phyloP scores from a whole-genome alignment of 495 filamentous ascomycete genomes.

The Aspergillus heteromorphus region DNA sequence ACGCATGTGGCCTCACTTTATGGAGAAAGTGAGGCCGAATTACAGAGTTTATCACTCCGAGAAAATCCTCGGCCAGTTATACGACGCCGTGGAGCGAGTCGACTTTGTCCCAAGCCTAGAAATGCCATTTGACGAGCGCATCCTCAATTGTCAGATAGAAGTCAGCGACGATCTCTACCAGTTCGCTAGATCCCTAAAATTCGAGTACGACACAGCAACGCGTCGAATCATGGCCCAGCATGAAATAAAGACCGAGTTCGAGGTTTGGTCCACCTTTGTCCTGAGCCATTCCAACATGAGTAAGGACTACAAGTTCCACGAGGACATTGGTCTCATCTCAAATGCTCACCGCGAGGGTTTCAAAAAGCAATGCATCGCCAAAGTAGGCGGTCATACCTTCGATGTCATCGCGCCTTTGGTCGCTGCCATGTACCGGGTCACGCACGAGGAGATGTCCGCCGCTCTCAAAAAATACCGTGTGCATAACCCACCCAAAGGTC shows the following conservation, averaged over 20 bases:
- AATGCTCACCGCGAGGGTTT: slow-evolving; percentile 60
- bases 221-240: slow-evolving; percentile 80
- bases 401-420: slow-evolving; percentile 61
- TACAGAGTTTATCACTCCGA: slow-evolving; percentile 58
- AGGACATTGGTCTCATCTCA: slow-evolving; percentile 68
- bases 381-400: slow-evolving; percentile 57
- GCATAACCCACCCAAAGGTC: slow-evolving; percentile 26
- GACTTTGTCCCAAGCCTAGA: slow-evolving; percentile 68
- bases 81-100: slow-evolving; percentile 61
- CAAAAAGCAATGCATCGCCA: slow-evolving; percentile 55
- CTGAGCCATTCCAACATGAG: slow-evolving; percentile 60
- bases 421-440: slow-evolving; percentile 82
- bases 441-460: slow-evolving; percentile 59
- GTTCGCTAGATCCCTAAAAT: slow-evolving; percentile 61
- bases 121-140: slow-evolving; percentile 68
- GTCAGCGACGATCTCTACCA: slow-evolving; percentile 49
- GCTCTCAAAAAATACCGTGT: slow-evolving; percentile 37
- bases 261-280: slow-evolving; percentile 82
- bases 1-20: slow-evolving; percentile 77
- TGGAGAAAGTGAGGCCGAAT: slow-evolving; percentile 61
- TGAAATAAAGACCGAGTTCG: slow-evolving; percentile 83
- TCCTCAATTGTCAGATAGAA: slow-evolving; percentile 57
- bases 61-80: slow-evolving; percentile 77
- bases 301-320: slow-evolving; percentile 79
- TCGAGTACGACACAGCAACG: slow-evolving; percentile 70